A percentile compares a stretch with the other conserved stretches of the same genome.
Evolutionary conservation across 768 basidiomycete species (phyloP).

Genomic region (Boletus vinaceobasis): DNA sequence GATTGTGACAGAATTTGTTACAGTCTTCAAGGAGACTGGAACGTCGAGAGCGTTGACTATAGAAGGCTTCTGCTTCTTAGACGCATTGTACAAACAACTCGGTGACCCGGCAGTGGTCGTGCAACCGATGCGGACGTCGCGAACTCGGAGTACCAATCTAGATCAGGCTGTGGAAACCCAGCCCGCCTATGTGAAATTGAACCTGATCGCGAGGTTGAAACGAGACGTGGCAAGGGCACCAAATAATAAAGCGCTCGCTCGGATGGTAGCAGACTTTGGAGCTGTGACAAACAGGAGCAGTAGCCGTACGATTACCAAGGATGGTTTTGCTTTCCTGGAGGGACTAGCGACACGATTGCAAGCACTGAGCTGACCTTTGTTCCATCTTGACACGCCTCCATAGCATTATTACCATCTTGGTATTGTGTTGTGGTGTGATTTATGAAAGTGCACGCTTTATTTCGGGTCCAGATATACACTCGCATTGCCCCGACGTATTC

Average conservation of each 20-base stretch:
- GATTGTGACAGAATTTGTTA: constrained; percentile 58
- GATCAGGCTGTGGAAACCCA: constrained; percentile 39
- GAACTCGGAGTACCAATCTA: constrained; percentile 39
- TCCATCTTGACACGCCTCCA: background rate
- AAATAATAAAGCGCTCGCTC: constrained; percentile 56
- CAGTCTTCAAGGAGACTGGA: constrained; percentile 55
- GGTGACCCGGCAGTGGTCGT: constrained; percentile 62
- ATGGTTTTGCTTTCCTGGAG: constrained; percentile 67
- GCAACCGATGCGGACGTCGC: constrained; percentile 48
- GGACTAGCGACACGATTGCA: constrained; percentile 54
- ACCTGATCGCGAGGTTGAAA: constrained; percentile 55
- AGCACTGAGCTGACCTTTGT: constrained; percentile 17
- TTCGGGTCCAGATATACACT: background rate
- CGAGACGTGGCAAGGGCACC: constrained; percentile 49
- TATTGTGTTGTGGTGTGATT: background rate
- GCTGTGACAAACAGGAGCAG: constrained; percentile 64
- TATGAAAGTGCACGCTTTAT: background rate
- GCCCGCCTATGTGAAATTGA: constrained; percentile 53
- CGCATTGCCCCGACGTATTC: background rate
- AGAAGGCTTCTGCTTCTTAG: constrained; percentile 69
- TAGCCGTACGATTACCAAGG: constrained; percentile 74
- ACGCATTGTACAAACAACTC: constrained; percentile 66
- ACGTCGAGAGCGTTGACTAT: constrained; percentile 64
- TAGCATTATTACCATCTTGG: background rate
- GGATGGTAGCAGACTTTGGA: constrained; percentile 68